These are phyloP conservation scores for Chaetoceros tenuissimus DNA, from an alignment of 108 stramenopile species.

Conservation along the genomic window DNA sequence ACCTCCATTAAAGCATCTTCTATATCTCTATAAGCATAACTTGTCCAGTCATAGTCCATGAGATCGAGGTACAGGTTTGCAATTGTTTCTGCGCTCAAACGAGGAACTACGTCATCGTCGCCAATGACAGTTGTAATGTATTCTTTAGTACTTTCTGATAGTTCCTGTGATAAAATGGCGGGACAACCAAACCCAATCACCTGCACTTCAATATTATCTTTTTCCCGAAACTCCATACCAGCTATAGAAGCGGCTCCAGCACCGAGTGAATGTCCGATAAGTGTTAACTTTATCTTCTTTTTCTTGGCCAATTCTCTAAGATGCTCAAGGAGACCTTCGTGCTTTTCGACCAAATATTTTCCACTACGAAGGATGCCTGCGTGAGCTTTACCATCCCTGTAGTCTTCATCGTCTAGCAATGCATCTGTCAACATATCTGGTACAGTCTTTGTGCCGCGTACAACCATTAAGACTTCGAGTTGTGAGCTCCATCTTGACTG, in stretches of 20 bases:
- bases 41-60: constrained; percentile 43
- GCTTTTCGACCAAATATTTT: constrained; percentile 47
- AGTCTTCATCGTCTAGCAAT: constrained; percentile 49
- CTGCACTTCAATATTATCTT: constrained; percentile 30
- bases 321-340: constrained; percentile 36
- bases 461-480: constrained; percentile 60
- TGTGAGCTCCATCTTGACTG: constrained; percentile 30
- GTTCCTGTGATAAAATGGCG: constrained; percentile 45
- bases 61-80: constrained; percentile 54
- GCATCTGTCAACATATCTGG: constrained; percentile 73
- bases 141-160: constrained; percentile 41
- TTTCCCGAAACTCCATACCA: constrained; percentile 53
- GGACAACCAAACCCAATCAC: constrained; percentile 79
- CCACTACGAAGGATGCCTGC: constrained; percentile 54
- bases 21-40: constrained; percentile 42
- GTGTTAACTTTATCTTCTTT: constrained; percentile 46
- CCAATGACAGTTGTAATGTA: constrained; percentile 62
- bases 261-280: constrained; percentile 69
- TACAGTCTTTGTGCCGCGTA: constrained; percentile 75
- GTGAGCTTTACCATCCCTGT: constrained; percentile 65
- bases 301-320: constrained; percentile 37
- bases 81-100: constrained; percentile 51
- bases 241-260: constrained; percentile 74
- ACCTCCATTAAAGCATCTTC: constrained; percentile 44
- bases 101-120: constrained; percentile 67